Evolutionary conservation across 306 rosid species (phyloP).

Genomic region (Quercus agrifolia): DNA sequence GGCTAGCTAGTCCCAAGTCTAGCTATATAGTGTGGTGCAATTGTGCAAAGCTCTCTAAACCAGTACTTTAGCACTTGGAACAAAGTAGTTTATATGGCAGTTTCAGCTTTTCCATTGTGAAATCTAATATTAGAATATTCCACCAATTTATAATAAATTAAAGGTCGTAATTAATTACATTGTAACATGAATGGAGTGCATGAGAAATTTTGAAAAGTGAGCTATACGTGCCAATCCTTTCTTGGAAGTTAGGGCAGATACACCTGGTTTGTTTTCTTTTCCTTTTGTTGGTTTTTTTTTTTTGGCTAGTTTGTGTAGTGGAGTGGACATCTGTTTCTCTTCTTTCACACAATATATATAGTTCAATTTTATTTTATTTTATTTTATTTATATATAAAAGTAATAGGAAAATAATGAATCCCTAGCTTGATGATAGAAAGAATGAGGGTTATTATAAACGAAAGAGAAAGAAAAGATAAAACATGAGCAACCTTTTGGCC

Average conservation of each 20-base stretch:
- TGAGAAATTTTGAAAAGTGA: not conserved
- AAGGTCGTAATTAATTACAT: not conserved
- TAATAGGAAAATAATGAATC: not conserved
- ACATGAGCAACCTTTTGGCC: constrained; percentile 13
- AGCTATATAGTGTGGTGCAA: not conserved
- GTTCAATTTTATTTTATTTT: too few relatives aligned
- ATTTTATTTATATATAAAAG: too few relatives aligned
- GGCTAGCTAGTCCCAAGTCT: constrained; percentile 2
- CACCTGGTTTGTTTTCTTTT: too few relatives aligned
- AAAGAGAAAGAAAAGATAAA: not conserved
- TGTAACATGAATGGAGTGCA: not conserved
- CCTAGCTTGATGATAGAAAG: not conserved
- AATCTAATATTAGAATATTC: constrained; percentile 17
- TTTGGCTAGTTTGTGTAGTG: too few relatives aligned
- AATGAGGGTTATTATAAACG: not conserved
- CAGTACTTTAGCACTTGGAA: not conserved
- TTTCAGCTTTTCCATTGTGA: constrained; percentile 33
- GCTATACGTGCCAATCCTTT: not conserved
- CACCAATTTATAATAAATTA: not conserved
- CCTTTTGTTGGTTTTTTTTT: too few relatives aligned
- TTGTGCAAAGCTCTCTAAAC: not conserved
- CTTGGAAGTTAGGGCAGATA: too few relatives aligned
- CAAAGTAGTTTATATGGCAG: not conserved
- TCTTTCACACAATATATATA: too few relatives aligned
- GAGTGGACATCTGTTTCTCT: too few relatives aligned